Evolutionary conservation across 2,329 filamentous ascomycete genomes (phyloP), one percentile per base, ranked within the genome.

Genomic region (Exserohilum rostratum): DNA sequence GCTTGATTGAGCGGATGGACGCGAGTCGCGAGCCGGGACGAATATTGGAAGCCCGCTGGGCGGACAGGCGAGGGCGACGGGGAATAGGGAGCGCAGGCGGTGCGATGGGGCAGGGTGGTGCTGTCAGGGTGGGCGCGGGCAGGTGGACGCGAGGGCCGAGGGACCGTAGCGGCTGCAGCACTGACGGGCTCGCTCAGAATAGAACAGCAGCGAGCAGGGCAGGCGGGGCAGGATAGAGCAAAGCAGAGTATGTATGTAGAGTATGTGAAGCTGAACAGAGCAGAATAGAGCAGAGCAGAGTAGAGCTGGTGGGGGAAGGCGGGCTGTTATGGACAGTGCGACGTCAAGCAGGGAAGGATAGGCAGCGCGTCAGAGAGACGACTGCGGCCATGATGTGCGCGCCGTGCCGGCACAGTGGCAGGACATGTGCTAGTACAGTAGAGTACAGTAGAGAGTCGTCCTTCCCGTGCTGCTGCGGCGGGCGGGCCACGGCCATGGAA

Each of bases 11-110:
- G 22, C 22, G 7, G 22, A 25, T 25, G 42, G 46, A 48, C 51
- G 46, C 52, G 49, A 50, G 55, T 49, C 43, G 57, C 34, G 22
- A 50, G 50, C 50, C 50, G 44, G 55, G 44, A 40, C 50, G 57
- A 57, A 50, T 60, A 61, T 61, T 57, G 56, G 42, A 47, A 55
- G 50, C 35, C 47, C 46, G 46, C 56, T 51, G 56, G 44, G 52
- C 50, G 53, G 56, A 56, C 58, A 53, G 58, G 58, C 58, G 34
- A 35, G 34, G 58, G 59, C 56, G 58, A 60, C 58, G 58, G 59
- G 51, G 50, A 57, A 52, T 53, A 57, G 52, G 48, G 52, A 53
- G 50, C 25, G 37, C 40, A 50, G 34, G 40, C 40, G 53, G 45
- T 47, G 49, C 27, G 27, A 38, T 50, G 33, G 27, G 43, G 25